Evolutionary conservation across 495 filamentous ascomycete genomes (phyloP), one percentile per base, ranked within the genome.

Genomic region (Penicillium parvum): DNA sequence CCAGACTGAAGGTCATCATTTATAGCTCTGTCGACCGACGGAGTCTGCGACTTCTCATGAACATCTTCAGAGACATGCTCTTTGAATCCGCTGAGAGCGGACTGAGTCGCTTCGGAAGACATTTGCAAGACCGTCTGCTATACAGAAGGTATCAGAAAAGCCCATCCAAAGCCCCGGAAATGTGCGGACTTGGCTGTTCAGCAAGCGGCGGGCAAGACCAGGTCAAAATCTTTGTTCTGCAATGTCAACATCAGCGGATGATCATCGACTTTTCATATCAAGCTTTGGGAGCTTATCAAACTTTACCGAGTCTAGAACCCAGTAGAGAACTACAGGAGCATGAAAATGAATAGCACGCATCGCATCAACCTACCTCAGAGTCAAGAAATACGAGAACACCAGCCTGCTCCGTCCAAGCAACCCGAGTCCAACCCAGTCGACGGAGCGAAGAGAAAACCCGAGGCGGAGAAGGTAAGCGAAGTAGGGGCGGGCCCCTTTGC

Each of bases 1-100:
- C 48, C 55, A 5, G 57, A 52, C 18, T 66, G 60, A 5, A 60
- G 32, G 7, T 64, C 55, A 7, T 49, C 49, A n/a, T n/a, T n/a
- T n/a, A n/a, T 8, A 30, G 12, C 29, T 33, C 44, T 54, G 16
- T 41, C 10, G 40, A 33, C 36, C 5, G 27, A 19, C 11, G 36
- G 16, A 20, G 29, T 30, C n/a, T 38, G 53, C 32, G 43, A 23
- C 18, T 54, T 57, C 39, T 69, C 65, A n/a, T 57, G 45, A 21
- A 64, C 43, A 42, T 53, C 47, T 20, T 55, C 49, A 8, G 43
- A 41, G 23, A 20, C 27, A 22, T 40, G 49, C 1, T 49, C 41
- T 36, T 71, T 68, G 19, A 17, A 35, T 3, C 32, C 26, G 32
- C 50, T 46, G 6, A 32, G 9, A 6, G 43, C 36, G 35, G 37